Percentiles rank a stretch among this genome's conserved stretches.
phyloP scores from a whole-genome alignment of 495 filamentous ascomycete species.

The Niebla homalea region DNA sequence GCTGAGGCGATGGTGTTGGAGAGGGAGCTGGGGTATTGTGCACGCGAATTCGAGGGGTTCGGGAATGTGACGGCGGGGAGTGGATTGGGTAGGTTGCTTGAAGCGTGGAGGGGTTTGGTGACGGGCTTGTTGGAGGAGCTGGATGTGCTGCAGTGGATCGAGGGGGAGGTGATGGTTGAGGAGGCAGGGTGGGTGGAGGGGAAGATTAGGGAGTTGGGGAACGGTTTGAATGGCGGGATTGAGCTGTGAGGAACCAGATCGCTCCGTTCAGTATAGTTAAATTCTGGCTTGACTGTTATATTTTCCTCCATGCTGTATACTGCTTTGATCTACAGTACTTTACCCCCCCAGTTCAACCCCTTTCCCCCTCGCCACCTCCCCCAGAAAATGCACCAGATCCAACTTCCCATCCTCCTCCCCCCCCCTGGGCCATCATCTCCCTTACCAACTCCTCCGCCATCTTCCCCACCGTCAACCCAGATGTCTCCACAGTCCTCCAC shows the following conservation, averaged over 20 bases:
- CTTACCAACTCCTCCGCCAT: neutral
- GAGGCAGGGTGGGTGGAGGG: conserved; percentile 28
- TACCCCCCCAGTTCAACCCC: neutral
- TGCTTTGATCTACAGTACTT: no score
- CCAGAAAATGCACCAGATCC: neutral
- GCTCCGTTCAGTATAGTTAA: no score
- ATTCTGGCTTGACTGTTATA: no score
- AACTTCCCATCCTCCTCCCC: neutral
- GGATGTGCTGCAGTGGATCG: conserved; percentile 28
- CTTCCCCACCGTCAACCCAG: neutral
- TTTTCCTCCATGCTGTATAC: no score
- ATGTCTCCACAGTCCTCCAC: neutral
- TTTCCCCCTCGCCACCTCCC: neutral
- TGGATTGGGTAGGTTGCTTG: conserved; percentile 23
- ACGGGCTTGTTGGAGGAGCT: conserved; percentile 33
- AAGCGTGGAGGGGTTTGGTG: conserved; percentile 23
- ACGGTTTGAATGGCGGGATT: conserved; percentile 4
- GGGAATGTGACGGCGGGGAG: conserved; percentile 19
- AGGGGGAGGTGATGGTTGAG: conserved; percentile 26
- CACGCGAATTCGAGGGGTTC: conserved; percentile 21
- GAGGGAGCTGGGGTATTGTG: conserved; percentile 27
- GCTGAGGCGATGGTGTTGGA: conserved; percentile 25
- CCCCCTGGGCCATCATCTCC: neutral
- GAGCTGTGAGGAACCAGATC: no score
- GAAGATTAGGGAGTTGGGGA: conserved; percentile 22